A percentile compares a stretch with the other conserved stretches of the same genome.
Conservation (phyloP, 192 early-diverging fungal species). For the Geranomyces michiganensis region DNA sequence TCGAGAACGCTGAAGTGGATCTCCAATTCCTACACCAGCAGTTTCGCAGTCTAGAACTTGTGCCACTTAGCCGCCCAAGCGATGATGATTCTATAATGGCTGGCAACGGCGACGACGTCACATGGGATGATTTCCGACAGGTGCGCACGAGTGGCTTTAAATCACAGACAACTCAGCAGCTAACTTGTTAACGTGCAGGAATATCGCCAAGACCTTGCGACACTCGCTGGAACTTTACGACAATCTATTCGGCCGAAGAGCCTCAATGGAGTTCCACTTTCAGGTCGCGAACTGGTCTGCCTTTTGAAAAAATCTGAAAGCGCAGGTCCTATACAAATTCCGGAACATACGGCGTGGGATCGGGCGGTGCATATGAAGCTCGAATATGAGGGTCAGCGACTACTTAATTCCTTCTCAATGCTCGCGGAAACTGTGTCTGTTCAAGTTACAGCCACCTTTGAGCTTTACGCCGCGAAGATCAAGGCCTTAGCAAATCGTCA, state of each 20-base stretch:
- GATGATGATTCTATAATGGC: slow-evolving; percentile 34
- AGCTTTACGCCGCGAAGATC: slow-evolving; percentile 3
- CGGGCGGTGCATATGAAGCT: slow-evolving; percentile 28
- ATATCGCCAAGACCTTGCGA: slow-evolving; percentile 16
- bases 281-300: slow-evolving; percentile 17
- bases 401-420: slow-evolving; percentile 12
- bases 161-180: not conserved
- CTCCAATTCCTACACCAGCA: slow-evolving; percentile 22
- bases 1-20: slow-evolving; percentile 33
- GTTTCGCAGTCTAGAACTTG: slow-evolving; percentile 20
- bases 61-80: slow-evolving; percentile 23
- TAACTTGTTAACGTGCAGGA: too few relatives aligned
- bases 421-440: slow-evolving; percentile 1
- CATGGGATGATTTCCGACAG: slow-evolving; percentile 20
- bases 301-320: slow-evolving; percentile 19
- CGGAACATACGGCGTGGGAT: slow-evolving; percentile 33
- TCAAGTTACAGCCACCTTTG: not conserved
- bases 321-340: slow-evolving; percentile 25
- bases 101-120: slow-evolving; percentile 9
- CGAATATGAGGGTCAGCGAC: slow-evolving; percentile 22
- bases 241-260: slow-evolving; percentile 8
- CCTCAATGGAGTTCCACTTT: slow-evolving; percentile 19
- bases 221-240: not conserved
- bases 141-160: too few relatives aligned
- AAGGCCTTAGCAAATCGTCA: not conserved